These are phyloP conservation scores for Penicillium hesseltinei DNA, from an alignment of 2,329 filamentous ascomycete genomes.

Conservation along the genomic window DNA sequence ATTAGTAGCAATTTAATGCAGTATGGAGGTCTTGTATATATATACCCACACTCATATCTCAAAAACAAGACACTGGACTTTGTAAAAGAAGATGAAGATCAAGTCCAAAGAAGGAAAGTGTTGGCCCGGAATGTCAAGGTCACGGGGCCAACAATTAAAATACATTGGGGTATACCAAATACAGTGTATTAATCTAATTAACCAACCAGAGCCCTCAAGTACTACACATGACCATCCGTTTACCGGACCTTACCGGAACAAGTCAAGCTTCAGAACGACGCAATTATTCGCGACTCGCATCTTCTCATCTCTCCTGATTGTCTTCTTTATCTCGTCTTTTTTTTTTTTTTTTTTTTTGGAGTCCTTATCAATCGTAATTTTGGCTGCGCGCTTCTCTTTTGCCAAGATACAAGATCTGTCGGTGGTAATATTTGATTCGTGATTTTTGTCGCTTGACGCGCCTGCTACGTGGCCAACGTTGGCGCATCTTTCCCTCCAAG, in stretches of 20 bases:
- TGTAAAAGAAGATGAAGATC: background rate
- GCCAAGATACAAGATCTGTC: background rate
- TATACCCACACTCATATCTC: too few species aligned
- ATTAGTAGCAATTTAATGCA: background rate
- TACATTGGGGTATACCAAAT: conserved; percentile 3
- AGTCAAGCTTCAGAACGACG: conserved; percentile 21
- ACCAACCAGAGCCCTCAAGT: conserved; percentile 6
- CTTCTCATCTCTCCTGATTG: conserved; percentile 25
- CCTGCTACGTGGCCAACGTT: conserved; percentile 47
- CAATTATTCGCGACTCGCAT: conserved; percentile 20
- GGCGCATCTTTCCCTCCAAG: conserved; percentile 30
- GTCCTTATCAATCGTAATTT: background rate
- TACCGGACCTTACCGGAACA: conserved; percentile 27
- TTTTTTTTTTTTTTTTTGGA: conserved; percentile 4
- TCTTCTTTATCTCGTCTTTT: conserved; percentile 13
- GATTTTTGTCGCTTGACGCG: conserved; percentile 32
- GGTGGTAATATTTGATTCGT: conserved; percentile 18
- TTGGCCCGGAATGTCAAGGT: conserved; percentile 9
- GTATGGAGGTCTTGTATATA: background rate
- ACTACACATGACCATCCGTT: conserved; percentile 4
- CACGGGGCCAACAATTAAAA: conserved; percentile 21
- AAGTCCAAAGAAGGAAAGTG: background rate
- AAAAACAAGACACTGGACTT: background rate
- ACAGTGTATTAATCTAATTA: background rate
- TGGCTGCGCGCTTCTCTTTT: background rate